phyloP scores from a whole-genome alignment of 2,329 filamentous ascomycete species.

The Leptographium radiaticola region DNA sequence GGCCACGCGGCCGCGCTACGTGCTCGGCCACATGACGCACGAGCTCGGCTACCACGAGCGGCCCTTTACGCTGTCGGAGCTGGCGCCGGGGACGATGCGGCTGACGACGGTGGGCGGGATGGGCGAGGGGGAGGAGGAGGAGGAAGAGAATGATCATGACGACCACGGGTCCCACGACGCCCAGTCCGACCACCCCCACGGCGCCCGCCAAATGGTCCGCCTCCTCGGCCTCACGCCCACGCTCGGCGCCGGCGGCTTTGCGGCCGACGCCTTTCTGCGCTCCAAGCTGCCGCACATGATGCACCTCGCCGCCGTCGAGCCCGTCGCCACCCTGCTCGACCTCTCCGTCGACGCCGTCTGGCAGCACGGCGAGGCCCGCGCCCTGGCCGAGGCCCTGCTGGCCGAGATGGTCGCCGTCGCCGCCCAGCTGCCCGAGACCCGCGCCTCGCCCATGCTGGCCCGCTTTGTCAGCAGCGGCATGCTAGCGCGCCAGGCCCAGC shows the following conservation, averaged over 20 bases:
- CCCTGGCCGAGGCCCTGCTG: slow-evolving; percentile 57
- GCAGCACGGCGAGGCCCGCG: slow-evolving; percentile 50
- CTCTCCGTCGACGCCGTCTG: slow-evolving; percentile 59
- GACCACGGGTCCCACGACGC: neutral
- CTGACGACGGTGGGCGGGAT: slow-evolving; percentile 16
- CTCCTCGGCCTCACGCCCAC: slow-evolving; percentile 49
- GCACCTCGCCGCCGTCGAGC: slow-evolving; percentile 64
- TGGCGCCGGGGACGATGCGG: slow-evolving; percentile 20
- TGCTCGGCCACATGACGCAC: slow-evolving; percentile 52
- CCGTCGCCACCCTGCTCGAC: slow-evolving; percentile 68
- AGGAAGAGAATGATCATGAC: slow-evolving; percentile 2
- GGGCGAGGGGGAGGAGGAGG: neutral
- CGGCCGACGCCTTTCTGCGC: slow-evolving; percentile 49
- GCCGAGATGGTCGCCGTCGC: slow-evolving; percentile 64
- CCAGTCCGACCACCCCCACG: slow-evolving; percentile 10
- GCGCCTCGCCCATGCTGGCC: slow-evolving; percentile 42
- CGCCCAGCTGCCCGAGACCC: slow-evolving; percentile 59
- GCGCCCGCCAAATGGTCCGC: slow-evolving; percentile 42
- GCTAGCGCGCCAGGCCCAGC: slow-evolving; percentile 39
- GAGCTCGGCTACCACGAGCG: slow-evolving; percentile 20
- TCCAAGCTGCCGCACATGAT: slow-evolving; percentile 70
- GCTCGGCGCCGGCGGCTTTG: slow-evolving; percentile 46
- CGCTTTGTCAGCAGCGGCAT: slow-evolving; percentile 43
- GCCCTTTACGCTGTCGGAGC: slow-evolving; percentile 12
- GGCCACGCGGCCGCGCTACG: slow-evolving; percentile 55